These are phyloP conservation scores for Backusella macrospora DNA, from an alignment of 192 early-diverging fungal species.

Conservation along the genomic window DNA sequence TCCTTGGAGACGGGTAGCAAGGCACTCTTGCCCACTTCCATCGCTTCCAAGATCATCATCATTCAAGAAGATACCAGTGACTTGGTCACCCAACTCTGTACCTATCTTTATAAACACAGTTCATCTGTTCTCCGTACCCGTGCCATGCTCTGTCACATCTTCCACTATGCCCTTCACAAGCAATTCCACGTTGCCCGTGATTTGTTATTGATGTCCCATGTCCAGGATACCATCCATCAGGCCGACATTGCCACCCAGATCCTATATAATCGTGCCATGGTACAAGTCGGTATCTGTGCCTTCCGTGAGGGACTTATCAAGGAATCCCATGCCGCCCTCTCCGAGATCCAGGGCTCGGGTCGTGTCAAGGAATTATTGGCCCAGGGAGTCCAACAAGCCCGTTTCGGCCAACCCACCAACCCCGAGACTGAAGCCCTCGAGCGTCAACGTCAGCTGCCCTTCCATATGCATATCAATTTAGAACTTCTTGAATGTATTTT, in stretches of 20 bases:
- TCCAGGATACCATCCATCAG: constrained; percentile 89
- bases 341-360: constrained; percentile 85
- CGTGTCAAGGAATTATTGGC: constrained; percentile 92
- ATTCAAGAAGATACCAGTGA: constrained; percentile 52
- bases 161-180: constrained; percentile 96
- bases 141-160: constrained; percentile 96
- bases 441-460: constrained; percentile 93
- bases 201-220: constrained; percentile 95
- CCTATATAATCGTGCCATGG: constrained; percentile 94
- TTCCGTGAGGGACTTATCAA: constrained; percentile 92
- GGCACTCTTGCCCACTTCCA: constrained; percentile 45
- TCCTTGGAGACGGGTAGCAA: constrained; percentile 62
- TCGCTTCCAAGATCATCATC: constrained; percentile 51
- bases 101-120: constrained; percentile 82
- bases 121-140: constrained; percentile 85
- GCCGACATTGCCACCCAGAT: constrained; percentile 92
- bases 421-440: constrained; percentile 92
- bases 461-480: constrained; percentile 99
- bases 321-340: constrained; percentile 82
- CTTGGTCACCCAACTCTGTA: constrained; percentile 84
- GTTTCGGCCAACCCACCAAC: constrained; percentile 72
- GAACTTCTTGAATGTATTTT: constrained; percentile 97
- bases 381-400: constrained; percentile 70
- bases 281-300: constrained; percentile 95
- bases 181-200: constrained; percentile 91